Evolutionary conservation across 2,329 filamentous ascomycete genomes (phyloP), one percentile per base, ranked within the genome.

Genomic region (Tolypocladium guangdongense): DNA sequence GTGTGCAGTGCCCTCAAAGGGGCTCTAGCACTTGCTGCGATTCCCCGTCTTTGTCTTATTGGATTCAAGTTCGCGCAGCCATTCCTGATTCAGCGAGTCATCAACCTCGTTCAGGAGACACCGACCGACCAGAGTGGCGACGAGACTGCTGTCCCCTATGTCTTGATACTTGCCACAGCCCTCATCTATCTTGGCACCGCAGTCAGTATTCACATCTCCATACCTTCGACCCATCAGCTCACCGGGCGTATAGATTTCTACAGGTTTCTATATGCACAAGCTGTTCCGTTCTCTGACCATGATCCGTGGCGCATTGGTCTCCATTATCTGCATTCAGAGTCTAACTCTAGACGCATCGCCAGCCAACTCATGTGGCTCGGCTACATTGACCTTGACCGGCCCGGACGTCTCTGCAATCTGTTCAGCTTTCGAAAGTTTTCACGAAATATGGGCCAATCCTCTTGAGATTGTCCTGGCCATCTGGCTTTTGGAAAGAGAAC

Each of bases 391-490:
- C 6, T 59, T 76, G 7, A 76, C 76, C 71, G 72, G 67, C 45
- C 64, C 71, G 2, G 74, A 77, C 39, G 65, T 75, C 20, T 71
- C 73, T 52, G 65, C 68, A 0, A 69, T 76, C 14, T 62, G 63
- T 2, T 57, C 59, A 0, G 68, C 68, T 0, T 66, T 69, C 48
- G 59, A 62, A n/a, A 64, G 57, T 0, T 56, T 73, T 32, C 74
- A 75, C 51, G 72, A 75, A 27, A 53, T 69, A 2, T 74, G 71
- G 71, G 69, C 66, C 1, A 68, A 63, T 36, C 52, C 66, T 0
- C 58, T 77, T 0, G 71, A 78, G 54, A 70, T 75, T 20, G 66
- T 57, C 1, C 51, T 78, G 18, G 72, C 71, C 1, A 67, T 74
- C 24, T 80, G 69, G 57, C 61, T 80, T 0, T 60, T 81, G 0